Evolutionary conservation across 495 filamentous ascomycete species (phyloP), one percentile per base, ranked within the genome.

Genomic region (Penicillium soppii): DNA sequence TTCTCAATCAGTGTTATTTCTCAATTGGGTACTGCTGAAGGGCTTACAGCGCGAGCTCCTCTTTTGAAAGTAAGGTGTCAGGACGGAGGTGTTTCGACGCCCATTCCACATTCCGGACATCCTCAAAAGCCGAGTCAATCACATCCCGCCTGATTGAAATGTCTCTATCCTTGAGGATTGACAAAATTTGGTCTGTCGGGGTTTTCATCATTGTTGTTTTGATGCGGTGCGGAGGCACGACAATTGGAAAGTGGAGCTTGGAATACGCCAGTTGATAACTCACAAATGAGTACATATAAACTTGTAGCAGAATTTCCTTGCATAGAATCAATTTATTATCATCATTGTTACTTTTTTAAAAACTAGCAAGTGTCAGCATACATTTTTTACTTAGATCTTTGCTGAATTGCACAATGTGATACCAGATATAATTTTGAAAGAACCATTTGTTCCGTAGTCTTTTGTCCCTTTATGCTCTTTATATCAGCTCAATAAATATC

Each of bases 1-100:
- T 12, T 1, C 16, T 25, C 5, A 1, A 25, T 63, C 37, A 60
- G 57, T 41, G 16, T 3, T 13, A 1, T 21, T 48, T 23, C 36
- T 8, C 27, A 38, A 21, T 16, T 19, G n/a, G 32, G 19, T 33
- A 23, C n/a, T 26, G n/a, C 4, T 32, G 21, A 30, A 13, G n/a
- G n/a, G 42, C 62, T 29, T 62, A 74, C 73, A 75, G 41, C 35
- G 44, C 47, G 12, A 72, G 55, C 54, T 76, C 73, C 41, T 77
- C 73, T 33, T 63, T 60, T 7, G 72, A 74, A 33, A 77, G 59
- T 20, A 77, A 56, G 5, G 69, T 72, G 32, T 68, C 63, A 1
- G 57, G 50, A 30, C 36, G 56, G 20, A 75, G 47, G 45, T 73
- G 62, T 26, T 59, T 67, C 15, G 57, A 51, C 16, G 66, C 60